Conservation (phyloP, 2,329 filamentous ascomycete genomes). For the Neonectria ditissima region DNA sequence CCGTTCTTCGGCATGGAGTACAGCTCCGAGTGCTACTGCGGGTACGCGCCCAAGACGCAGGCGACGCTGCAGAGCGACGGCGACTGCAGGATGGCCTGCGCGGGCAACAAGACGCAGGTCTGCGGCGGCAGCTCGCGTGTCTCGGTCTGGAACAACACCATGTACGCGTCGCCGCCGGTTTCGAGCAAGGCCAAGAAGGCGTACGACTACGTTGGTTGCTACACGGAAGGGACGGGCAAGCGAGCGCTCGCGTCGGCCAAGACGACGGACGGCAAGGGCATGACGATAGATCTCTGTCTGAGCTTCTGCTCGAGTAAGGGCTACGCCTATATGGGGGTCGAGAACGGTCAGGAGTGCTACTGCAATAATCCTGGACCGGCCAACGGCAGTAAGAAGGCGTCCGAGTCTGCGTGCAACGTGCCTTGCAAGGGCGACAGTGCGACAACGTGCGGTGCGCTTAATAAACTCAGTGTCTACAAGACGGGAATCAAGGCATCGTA, state of each 20-base stretch:
- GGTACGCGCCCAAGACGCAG: conserved; percentile 31
- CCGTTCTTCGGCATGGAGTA: conserved; percentile 43
- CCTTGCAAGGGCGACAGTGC: conserved; percentile 31
- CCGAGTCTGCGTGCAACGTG: conserved; percentile 28
- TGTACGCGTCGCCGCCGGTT: conserved; percentile 12
- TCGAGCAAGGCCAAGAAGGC: conserved; percentile 15
- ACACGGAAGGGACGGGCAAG: conserved; percentile 31
- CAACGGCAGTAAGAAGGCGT: conserved; percentile 30
- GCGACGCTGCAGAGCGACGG: conserved; percentile 33
- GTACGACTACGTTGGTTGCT: conserved; percentile 31
- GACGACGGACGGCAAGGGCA: conserved; percentile 22
- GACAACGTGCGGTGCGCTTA: conserved; percentile 31
- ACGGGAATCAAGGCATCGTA: neutral
- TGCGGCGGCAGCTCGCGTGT: conserved; percentile 37
- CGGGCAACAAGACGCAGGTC: conserved; percentile 30
- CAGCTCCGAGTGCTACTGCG: conserved; percentile 38
- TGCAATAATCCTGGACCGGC: conserved; percentile 32
- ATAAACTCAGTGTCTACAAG: conserved; percentile 35
- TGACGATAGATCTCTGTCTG: conserved; percentile 34
- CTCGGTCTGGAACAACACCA: conserved; percentile 37
- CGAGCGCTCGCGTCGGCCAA: conserved; percentile 28
- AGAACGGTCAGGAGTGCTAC: conserved; percentile 36
- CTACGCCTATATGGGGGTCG: conserved; percentile 32
- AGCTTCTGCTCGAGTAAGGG: conserved; percentile 32
- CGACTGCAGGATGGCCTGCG: conserved; percentile 37